Percentiles rank a stretch among this genome's conserved stretches.
Conservation (phyloP, 2,329 filamentous ascomycete genomes). For the Aschersonia sp. region DNA sequence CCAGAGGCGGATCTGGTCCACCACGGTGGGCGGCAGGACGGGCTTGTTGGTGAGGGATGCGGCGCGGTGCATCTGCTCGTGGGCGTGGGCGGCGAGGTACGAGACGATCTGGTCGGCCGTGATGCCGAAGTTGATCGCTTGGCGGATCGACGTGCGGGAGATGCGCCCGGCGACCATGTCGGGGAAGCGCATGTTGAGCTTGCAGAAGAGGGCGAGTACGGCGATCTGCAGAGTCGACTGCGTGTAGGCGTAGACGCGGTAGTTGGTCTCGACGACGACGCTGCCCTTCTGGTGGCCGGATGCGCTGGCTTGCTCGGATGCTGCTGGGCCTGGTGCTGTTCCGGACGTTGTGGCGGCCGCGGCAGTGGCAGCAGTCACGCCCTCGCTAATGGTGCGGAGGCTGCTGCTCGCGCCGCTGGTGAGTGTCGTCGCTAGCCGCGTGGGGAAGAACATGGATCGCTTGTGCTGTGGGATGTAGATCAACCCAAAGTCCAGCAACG, state of each 20-base stretch:
- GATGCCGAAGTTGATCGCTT: conserved; percentile 80
- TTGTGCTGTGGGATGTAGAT: conserved; percentile 56
- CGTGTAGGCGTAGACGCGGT: conserved; percentile 94
- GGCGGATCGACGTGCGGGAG: conserved; percentile 74
- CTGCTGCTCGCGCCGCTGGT: conserved; percentile 62
- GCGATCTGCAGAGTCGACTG: conserved; percentile 88
- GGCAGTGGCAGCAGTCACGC: conserved; percentile 52
- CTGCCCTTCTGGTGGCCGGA: conserved; percentile 49
- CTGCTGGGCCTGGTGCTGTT: background rate
- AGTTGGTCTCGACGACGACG: conserved; percentile 96
- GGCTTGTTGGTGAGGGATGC: conserved; percentile 44
- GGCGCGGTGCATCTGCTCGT: conserved; percentile 77
- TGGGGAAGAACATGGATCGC: conserved; percentile 65
- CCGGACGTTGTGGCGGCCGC: conserved; percentile 17
- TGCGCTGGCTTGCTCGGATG: background rate
- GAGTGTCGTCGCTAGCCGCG: conserved; percentile 82
- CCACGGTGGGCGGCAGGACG: conserved; percentile 83
- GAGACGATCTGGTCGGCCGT: conserved; percentile 90
- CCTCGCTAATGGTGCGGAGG: conserved; percentile 54
- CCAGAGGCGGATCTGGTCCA: conserved; percentile 95
- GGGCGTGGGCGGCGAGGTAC: conserved; percentile 83
- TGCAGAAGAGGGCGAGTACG: conserved; percentile 79
- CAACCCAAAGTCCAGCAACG: conserved; percentile 83
- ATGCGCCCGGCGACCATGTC: conserved; percentile 90
- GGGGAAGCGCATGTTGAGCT: conserved; percentile 78